Base-by-base conservation (phyloP, 768 basidiomycete species). In the Tylopilus balloui region DNA sequence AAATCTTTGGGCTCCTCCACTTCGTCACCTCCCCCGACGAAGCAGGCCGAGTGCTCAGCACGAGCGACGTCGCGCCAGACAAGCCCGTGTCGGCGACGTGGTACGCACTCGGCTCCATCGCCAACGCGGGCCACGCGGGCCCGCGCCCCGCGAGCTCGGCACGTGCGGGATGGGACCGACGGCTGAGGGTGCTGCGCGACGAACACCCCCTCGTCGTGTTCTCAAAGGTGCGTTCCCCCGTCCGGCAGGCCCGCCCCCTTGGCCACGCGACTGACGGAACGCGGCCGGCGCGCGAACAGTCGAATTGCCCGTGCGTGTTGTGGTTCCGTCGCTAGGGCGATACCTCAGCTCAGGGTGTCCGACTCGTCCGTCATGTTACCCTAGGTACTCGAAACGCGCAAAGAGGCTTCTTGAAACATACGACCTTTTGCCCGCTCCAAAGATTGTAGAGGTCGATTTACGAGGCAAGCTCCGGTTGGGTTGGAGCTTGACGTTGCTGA, bases 371-470 rank as follows among this genome's bases (percentile, higher is more conserved):
- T 19, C 29, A 24, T 32, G n/a, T n/a, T n/a, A n/a, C 8, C 1
- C 15, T 44, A 61, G 59, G 32, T 67, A 51, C 52, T 72, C 62
- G 43, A 67, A n/a, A 37, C 62, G 56, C 52, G 72, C 42, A 40
- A 71, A 64, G 53, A 60, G 69, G n/a, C 72, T 91, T 6, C 72
- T 92, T 4, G 72, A 72, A 27, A 67, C 65, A 0, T 87, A 87
- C 56, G 68, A 80, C 24, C 73, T 89, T 12, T 64, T 70, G 13
- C 88, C 89, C 0, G 60, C 78, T 2, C 86, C 88, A 1, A 79
- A 77, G 51, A 69, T 90, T 28, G 70, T 92, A 25, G 88, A 92
- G 59, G 85, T 91, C 20, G 88, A 92, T 65, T 58, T 81, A 10
- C 76, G 89, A 67, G 76, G 86, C 81, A 55, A 32, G 72, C 64